A percentile compares a stretch with the other conserved stretches of the same genome.
Evolutionary conservation across 129 eudicot genomes (phyloP).

Genomic region (Scalesia atractyloides): DNA sequence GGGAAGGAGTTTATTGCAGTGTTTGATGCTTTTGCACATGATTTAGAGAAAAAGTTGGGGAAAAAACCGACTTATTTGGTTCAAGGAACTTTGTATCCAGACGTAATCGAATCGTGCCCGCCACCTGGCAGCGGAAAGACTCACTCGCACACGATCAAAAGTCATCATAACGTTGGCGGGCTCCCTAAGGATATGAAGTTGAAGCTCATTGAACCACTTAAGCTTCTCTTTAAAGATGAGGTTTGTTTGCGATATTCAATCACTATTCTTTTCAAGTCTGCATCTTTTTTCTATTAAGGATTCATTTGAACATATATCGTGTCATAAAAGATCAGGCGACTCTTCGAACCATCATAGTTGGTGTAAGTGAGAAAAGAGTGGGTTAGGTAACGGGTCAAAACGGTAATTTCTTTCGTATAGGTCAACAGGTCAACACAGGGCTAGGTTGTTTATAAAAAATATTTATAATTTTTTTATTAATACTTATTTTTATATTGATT

Average conservation of each 20-base stretch:
- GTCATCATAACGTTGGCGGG: slow-evolving; percentile 97
- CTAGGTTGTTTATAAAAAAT: too few species aligned
- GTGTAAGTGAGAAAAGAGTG: too few species aligned
- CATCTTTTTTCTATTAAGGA: background rate
- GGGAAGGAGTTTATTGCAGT: slow-evolving; percentile 87
- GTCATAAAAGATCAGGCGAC: too few species aligned
- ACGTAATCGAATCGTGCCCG: slow-evolving; percentile 95
- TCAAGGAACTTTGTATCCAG: slow-evolving; percentile 97
- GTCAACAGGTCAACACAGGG: too few species aligned
- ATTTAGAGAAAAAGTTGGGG: slow-evolving; percentile 71
- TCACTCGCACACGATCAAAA: slow-evolving; percentile 95
- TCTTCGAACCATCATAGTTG: too few species aligned
- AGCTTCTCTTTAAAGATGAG: slow-evolving; percentile 93
- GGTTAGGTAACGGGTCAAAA: too few species aligned
- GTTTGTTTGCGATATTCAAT: slow-evolving; percentile 25
- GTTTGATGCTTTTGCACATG: slow-evolving; percentile 87
- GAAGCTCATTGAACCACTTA: slow-evolving; percentile 94
- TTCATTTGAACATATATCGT: too few species aligned
- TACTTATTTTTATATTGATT: too few species aligned
- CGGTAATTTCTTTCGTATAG: too few species aligned
- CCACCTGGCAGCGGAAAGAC: slow-evolving; percentile 96
- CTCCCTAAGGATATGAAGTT: slow-evolving; percentile 96
- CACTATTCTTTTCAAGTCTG: background rate
- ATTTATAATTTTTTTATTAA: too few species aligned
- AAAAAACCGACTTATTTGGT: slow-evolving; percentile 80